Evolutionary conservation across 1,284 basidiomycete genomes (phyloP).

Genomic region (Cutaneotrichosporon cutaneum): DNA sequence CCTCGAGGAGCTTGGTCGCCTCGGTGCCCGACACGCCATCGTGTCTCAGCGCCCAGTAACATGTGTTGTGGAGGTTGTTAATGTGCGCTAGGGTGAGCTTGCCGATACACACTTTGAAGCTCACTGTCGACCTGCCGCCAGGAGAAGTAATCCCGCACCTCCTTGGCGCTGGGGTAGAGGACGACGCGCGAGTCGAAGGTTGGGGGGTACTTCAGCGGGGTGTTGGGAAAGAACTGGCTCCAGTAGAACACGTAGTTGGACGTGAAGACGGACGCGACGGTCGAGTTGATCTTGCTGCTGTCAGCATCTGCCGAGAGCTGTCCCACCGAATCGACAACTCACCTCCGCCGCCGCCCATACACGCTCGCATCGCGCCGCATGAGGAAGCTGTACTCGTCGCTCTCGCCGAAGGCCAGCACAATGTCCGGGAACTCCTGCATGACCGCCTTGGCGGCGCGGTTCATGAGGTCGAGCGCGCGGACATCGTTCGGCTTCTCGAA

Average conservation of each 20-base stretch:
- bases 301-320: slow-evolving; percentile 2
- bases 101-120: slow-evolving; percentile 41
- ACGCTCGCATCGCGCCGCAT: slow-evolving; percentile 71
- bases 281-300: slow-evolving; percentile 78
- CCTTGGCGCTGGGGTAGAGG: slow-evolving; percentile 70
- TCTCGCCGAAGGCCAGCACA: slow-evolving; percentile 87
- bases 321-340: no score
- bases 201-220: slow-evolving; percentile 72
- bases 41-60: slow-evolving; percentile 90
- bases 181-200: slow-evolving; percentile 90
- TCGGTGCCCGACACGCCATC: slow-evolving; percentile 72
- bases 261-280: slow-evolving; percentile 87
- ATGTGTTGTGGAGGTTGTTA: slow-evolving; percentile 96
- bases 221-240: slow-evolving; percentile 70
- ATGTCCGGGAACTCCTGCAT: slow-evolving; percentile 82
- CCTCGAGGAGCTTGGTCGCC: slow-evolving; percentile 75
- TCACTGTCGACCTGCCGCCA: slow-evolving; percentile 95
- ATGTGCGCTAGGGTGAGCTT: slow-evolving; percentile 71
- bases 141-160: slow-evolving; percentile 86
- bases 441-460: slow-evolving; percentile 76
- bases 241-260: slow-evolving; percentile 88
- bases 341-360: slow-evolving; percentile 77
- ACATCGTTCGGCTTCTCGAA: slow-evolving; percentile 92
- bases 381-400: slow-evolving; percentile 94
- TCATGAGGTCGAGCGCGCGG: slow-evolving; percentile 86